A percentile compares a stretch with the other conserved stretches of the same genome.
phyloP scores from a whole-genome alignment of 2,329 filamentous ascomycete genomes.

The Simplicillium aogashimaense region DNA sequence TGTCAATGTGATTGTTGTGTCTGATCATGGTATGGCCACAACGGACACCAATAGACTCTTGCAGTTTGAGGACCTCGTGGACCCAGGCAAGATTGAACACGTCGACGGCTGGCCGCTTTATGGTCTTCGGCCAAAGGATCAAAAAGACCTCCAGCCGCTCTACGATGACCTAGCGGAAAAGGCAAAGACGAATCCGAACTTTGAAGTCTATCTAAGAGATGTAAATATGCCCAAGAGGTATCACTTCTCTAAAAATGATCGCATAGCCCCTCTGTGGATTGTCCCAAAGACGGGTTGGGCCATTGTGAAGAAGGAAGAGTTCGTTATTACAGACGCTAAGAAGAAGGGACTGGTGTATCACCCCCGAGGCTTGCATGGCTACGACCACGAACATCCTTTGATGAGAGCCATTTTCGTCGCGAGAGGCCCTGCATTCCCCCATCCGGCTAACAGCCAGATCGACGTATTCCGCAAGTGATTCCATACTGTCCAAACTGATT shows the following conservation, averaged over 20 bases:
- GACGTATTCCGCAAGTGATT: conserved; percentile 69
- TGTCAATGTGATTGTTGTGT: conserved; percentile 92
- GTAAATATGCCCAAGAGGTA: conserved; percentile 86
- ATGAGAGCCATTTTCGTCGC: conserved; percentile 97
- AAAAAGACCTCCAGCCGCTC: conserved; percentile 53
- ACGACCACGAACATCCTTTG: conserved; percentile 86
- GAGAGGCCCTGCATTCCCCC: conserved; percentile 83
- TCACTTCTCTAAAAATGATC: conserved; percentile 78
- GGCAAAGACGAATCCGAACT: conserved; percentile 51
- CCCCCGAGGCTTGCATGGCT: conserved; percentile 82
- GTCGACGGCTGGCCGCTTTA: conserved; percentile 92
- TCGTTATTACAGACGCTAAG: conserved; percentile 58
- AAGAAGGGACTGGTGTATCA: conserved; percentile 59
- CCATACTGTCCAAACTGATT: not conserved
- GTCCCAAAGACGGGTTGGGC: conserved; percentile 90
- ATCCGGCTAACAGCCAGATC: conserved; percentile 69
- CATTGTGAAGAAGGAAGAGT: conserved; percentile 71
- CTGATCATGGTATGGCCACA: conserved; percentile 96
- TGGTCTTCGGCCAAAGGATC: conserved; percentile 71
- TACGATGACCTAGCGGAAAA: conserved; percentile 52
- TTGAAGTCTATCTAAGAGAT: conserved; percentile 81
- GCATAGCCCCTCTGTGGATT: conserved; percentile 93
- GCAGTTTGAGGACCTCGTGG: conserved; percentile 82
- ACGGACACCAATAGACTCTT: conserved; percentile 72
- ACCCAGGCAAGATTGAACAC: conserved; percentile 67